Percentiles rank a stretch among this genome's conserved stretches.
phyloP scores from a whole-genome alignment of 2,329 filamentous ascomycete species.

The Penicillium glabrum region DNA sequence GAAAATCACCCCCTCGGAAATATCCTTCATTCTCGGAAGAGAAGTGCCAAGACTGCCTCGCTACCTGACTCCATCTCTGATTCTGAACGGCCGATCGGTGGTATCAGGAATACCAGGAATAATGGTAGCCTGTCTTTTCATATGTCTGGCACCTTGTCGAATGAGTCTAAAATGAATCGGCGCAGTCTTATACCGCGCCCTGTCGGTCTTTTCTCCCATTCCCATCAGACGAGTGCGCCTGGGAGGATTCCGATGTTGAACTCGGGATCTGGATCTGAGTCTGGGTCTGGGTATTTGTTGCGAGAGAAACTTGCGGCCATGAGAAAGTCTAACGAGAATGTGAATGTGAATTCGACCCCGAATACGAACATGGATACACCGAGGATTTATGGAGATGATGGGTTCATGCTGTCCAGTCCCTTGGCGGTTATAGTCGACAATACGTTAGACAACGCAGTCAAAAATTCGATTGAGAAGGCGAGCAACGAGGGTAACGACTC shows the following conservation, averaged over 20 bases:
- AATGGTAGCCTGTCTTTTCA: not conserved
- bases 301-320: not conserved
- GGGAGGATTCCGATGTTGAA: not conserved
- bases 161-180: not conserved
- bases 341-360: not conserved
- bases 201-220: not conserved
- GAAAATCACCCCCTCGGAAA: not conserved
- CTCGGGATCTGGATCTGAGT: not conserved
- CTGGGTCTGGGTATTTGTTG: not conserved
- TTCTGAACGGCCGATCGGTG: slow-evolving; percentile 11
- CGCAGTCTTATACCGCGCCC: slow-evolving; percentile 14
- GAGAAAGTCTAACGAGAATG: not conserved
- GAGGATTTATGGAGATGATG: not conserved
- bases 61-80: slow-evolving; percentile 28
- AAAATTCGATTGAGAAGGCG: no score
- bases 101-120: slow-evolving; percentile 4
- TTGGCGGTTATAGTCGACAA: not conserved
- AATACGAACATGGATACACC: not conserved
- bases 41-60: slow-evolving; percentile 28
- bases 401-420: not conserved
- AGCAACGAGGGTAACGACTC: no score
- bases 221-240: not conserved
- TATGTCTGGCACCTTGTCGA: not conserved
- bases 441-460: not conserved
- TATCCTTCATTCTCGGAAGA: slow-evolving; percentile 21